Percentiles rank a stretch among this genome's conserved stretches.
phyloP scores from a whole-genome alignment of 352 stramenopile species.

The Pythium brachiatum region DNA sequence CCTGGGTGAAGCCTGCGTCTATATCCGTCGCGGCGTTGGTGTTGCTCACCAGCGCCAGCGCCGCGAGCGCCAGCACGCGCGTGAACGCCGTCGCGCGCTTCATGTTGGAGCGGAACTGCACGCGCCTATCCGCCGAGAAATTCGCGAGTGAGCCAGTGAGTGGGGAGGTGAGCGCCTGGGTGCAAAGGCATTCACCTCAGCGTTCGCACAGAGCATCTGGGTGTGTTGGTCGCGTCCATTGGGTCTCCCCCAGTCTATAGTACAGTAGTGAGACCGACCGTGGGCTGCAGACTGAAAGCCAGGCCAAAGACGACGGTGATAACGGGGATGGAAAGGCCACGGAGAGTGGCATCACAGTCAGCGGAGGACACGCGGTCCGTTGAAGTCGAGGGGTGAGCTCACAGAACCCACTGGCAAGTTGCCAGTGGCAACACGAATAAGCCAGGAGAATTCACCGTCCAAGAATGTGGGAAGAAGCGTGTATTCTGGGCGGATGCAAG shows the following conservation, averaged over 20 bases:
- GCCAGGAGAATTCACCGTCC: no score
- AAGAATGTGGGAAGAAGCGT: no score
- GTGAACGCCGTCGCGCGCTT: neutral
- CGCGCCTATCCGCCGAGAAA: neutral
- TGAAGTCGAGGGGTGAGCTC: neutral
- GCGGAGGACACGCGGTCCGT: neutral
- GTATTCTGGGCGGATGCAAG: neutral
- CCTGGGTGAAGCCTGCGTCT: constrained; percentile 17
- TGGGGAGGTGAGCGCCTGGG: neutral
- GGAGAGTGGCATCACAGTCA: neutral
- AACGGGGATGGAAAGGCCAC: neutral
- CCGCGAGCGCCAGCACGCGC: neutral
- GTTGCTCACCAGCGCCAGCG: neutral
- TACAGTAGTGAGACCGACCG: no score
- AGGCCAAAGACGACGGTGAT: neutral
- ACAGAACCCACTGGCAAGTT: neutral
- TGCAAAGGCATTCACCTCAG: no score
- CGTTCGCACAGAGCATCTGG: neutral
- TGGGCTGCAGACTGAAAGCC: neutral
- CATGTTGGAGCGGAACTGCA: neutral
- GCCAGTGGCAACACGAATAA: no score
- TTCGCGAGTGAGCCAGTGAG: neutral
- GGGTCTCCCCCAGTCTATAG: neutral
- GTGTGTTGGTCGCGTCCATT: neutral
- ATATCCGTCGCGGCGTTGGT: constrained; percentile 5